Base-by-base conservation (phyloP, 1,284 basidiomycete species). In the Pseudozyma sp. region DNA sequence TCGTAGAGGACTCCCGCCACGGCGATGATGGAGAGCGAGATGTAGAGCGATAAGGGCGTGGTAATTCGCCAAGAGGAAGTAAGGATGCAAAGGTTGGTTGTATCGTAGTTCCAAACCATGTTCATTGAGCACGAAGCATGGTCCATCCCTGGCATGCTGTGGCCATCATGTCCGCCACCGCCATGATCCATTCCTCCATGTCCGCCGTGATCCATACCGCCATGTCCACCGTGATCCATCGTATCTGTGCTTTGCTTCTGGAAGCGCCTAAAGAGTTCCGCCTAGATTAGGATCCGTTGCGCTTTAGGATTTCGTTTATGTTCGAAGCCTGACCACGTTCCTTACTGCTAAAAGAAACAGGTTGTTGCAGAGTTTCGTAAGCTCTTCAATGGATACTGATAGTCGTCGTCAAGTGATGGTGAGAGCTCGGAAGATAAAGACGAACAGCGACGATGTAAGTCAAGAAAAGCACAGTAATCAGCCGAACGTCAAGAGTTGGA, bases 41-140 rank as follows among this genome's bases (percentile, higher is more conserved):
- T 3, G 49, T 68, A 71, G 57, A 76, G 64, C 1, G 53, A 59
- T 13, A 67, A 38, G 0, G 65, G 50, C 0, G 65, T 59, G 12
- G 53, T 55, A 35, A 77, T 62, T 8, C 59, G 74, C 74, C 74
- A 77, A 1, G 59, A 60, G 0, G 62, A 59, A 11, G 56, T 52
- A 1, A 77, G 40, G 34, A 77, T 66, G 60, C 74, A 77, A 4
- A 77, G 8, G 48, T 61, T 52, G 42, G 50, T 53, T 5, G 70
- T 70, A 16, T 60, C 70, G 43, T 53, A 67, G 53, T 77, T 72
- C 74, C 74, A 77, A 1, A 62, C 56, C 74, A 77, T 77, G 49
- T 48, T 57, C 74, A 77, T 77, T 10, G 45, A 52, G 42, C 74
- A 77, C 9, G 42, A 35, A 21, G 21, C 18, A 2, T 7, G 25